Evolutionary conservation across 176 grass and related monocot genomes (phyloP).

Genomic region (Bromus sterilis): DNA sequence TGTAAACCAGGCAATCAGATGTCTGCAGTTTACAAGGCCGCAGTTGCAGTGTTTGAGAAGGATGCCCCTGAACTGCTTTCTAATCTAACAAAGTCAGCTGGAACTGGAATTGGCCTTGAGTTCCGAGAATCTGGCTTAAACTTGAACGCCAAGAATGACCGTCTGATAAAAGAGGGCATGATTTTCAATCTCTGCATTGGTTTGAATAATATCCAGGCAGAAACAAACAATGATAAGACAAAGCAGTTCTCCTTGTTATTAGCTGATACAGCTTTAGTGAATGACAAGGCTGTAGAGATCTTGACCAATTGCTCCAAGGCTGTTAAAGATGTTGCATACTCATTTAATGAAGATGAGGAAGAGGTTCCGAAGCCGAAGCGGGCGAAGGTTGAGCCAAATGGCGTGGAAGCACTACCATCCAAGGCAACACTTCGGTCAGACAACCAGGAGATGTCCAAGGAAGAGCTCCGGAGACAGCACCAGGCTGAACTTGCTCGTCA

Average conservation of each 20-base stretch:
- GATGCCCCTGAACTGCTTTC: conserved; percentile 71
- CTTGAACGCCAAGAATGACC: conserved; percentile 70
- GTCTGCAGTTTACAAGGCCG: conserved; percentile 56
- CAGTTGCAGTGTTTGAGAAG: conserved; percentile 48
- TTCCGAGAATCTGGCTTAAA: conserved; percentile 83
- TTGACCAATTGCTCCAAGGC: conserved; percentile 54
- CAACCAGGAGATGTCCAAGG: conserved; percentile 35
- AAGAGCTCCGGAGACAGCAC: conserved; percentile 49
- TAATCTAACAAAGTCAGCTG: conserved; percentile 71
- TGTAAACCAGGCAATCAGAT: conserved; percentile 62
- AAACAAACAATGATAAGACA: conserved; percentile 73
- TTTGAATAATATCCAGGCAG: conserved; percentile 77
- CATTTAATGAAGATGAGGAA: conserved; percentile 42
- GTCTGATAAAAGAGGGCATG: conserved; percentile 59
- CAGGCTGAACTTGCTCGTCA: conserved; percentile 50
- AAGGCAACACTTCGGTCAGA: conserved; percentile 10
- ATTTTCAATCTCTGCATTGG: conserved; percentile 87
- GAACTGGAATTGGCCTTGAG: conserved; percentile 90
- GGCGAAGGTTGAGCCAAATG: background rate
- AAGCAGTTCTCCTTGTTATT: conserved; percentile 68
- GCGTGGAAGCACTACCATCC: background rate
- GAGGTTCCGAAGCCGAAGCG: background rate
- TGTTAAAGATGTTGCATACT: conserved; percentile 43
- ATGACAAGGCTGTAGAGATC: conserved; percentile 49
- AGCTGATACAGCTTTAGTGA: conserved; percentile 76